Percentiles rank a stretch among this genome's conserved stretches.
Conservation (phyloP, 352 stramenopile species). For the Halophytophthora batemanensis region DNA sequence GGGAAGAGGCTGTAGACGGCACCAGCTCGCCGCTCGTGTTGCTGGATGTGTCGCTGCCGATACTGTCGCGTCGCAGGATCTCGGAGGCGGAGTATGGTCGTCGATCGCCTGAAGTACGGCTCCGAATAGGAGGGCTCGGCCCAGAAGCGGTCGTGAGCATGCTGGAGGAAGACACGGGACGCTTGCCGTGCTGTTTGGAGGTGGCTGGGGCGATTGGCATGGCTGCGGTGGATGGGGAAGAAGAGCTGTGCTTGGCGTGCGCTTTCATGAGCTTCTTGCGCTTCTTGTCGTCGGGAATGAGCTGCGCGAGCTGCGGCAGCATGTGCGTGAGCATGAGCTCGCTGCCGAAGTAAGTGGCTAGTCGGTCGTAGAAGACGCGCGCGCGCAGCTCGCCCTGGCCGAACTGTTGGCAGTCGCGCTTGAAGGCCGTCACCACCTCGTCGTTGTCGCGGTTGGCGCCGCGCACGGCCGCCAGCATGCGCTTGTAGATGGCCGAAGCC, state of each 20-base stretch:
- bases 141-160: conserved; percentile 22
- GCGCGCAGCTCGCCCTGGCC: conserved; percentile 62
- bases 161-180: conserved; percentile 35
- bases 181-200: conserved; percentile 14
- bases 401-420: conserved; percentile 76
- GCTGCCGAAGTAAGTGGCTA: conserved; percentile 64
- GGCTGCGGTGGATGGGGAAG: conserved; percentile 3
- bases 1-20: conserved; percentile 17
- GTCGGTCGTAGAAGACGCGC: conserved; percentile 54
- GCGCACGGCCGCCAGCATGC: conserved; percentile 72
- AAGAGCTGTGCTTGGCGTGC: conserved; percentile 31
- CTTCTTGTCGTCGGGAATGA: conserved; percentile 78
- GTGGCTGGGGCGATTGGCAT: neutral
- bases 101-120: conserved; percentile 21
- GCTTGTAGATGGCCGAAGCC: conserved; percentile 75
- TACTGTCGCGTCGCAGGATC: conserved; percentile 37
- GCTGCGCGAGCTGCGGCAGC: conserved; percentile 68
- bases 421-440: conserved; percentile 70
- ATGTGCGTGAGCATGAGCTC: conserved; percentile 79
- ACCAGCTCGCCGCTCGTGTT: conserved; percentile 27
- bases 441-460: conserved; percentile 72
- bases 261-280: conserved; percentile 68
- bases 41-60: conserved; percentile 40
- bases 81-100: conserved; percentile 43
- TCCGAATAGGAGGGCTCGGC: conserved; percentile 18